Percentiles rank a stretch among this genome's conserved stretches.
phyloP scores from a whole-genome alignment of 306 rosid genomes.

The Prunus mira region DNA sequence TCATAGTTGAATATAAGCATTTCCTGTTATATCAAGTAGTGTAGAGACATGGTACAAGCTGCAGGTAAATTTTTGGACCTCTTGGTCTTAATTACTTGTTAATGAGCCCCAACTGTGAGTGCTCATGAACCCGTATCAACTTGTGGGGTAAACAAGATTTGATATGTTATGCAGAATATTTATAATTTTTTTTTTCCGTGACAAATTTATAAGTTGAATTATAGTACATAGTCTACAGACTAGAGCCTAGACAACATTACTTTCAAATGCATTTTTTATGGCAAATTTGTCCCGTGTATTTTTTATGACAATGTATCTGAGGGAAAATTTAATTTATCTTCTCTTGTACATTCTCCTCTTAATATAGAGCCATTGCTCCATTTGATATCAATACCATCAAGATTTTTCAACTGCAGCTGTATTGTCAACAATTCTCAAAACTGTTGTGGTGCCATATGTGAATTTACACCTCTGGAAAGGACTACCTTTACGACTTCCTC shows the following conservation, averaged over 20 bases:
- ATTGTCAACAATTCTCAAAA: constrained; percentile 45
- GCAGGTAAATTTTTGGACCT: background rate
- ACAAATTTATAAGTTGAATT: background rate
- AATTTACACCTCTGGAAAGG: constrained; percentile 54
- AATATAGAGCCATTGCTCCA: constrained; percentile 1
- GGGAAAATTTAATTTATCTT: background rate
- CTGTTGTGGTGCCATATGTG: constrained; percentile 44
- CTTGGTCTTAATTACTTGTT: background rate
- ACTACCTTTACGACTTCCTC: constrained; percentile 50
- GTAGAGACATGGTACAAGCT: background rate
- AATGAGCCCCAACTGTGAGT: background rate
- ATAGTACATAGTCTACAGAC: background rate
- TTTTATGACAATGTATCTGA: background rate
- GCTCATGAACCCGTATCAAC: background rate
- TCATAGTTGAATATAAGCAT: background rate
- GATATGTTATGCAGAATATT: background rate
- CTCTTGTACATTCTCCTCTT: constrained; percentile 4
- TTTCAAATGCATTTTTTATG: background rate
- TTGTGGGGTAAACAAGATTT: background rate
- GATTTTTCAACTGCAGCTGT: constrained; percentile 41
- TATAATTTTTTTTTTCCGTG: background rate
- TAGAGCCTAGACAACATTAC: background rate
- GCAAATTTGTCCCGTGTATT: background rate
- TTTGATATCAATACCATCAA: background rate
- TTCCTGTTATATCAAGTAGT: background rate